These are phyloP conservation scores for Amaranthus cruentus DNA, from an alignment of 148 eudicot genomes.

Conservation along the genomic window DNA sequence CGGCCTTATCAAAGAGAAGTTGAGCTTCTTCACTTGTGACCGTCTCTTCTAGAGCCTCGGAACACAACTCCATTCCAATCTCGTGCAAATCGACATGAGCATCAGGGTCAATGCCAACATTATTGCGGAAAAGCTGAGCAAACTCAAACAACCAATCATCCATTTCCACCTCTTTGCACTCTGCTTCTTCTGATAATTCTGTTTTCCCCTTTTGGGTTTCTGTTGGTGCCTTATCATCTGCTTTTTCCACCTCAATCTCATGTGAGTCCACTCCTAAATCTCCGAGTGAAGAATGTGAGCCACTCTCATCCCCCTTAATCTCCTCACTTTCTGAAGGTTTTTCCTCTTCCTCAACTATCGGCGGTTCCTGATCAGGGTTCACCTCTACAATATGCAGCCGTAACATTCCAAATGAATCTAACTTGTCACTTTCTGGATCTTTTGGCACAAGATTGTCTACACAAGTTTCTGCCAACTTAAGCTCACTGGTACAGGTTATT, in stretches of 20 bases:
- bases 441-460: slow-evolving; percentile 53
- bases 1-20: slow-evolving; percentile 77
- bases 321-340: slow-evolving; percentile 45
- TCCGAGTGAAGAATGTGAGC: slow-evolving; percentile 50
- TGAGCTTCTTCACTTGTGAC: slow-evolving; percentile 92
- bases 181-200: slow-evolving; percentile 46
- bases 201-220: slow-evolving; percentile 43
- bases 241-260: slow-evolving; percentile 48
- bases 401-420: slow-evolving; percentile 50
- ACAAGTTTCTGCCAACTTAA: slow-evolving; percentile 68
- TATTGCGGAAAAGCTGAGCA: slow-evolving; percentile 79
- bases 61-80: slow-evolving; percentile 90
- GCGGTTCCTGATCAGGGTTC: slow-evolving; percentile 85
- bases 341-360: slow-evolving; percentile 63
- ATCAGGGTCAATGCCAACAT: slow-evolving; percentile 95
- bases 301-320: slow-evolving; percentile 53
- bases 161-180: slow-evolving; percentile 80
- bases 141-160: slow-evolving; percentile 95
- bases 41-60: slow-evolving; percentile 91
- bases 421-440: slow-evolving; percentile 54
- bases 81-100: slow-evolving; percentile 90
- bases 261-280: slow-evolving; percentile 51
- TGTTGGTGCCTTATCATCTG: slow-evolving; percentile 35
- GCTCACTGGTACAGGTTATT: slow-evolving; percentile 69
- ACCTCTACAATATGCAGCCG: slow-evolving; percentile 89